Conservation (phyloP, 768 basidiomycete species). For the Fomitopsis serialis region DNA sequence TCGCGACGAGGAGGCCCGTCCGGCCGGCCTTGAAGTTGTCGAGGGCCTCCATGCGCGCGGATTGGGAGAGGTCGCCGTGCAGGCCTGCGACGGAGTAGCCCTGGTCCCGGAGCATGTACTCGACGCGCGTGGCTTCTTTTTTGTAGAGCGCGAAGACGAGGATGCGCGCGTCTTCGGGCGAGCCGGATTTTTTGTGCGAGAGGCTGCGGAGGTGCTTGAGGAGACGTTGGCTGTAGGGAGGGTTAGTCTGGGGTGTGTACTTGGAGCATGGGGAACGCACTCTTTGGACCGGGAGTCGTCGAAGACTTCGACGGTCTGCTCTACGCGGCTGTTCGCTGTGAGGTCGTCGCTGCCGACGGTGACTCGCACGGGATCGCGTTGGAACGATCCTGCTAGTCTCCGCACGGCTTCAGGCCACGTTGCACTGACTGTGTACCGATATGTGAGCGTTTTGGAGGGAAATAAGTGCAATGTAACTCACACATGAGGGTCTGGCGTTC, state of each 20-base stretch:
- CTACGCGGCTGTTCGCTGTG: slow-evolving; percentile 90
- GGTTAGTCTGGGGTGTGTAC: neutral
- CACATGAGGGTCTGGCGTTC: slow-evolving; percentile 93
- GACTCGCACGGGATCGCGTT: slow-evolving; percentile 76
- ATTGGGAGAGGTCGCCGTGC: slow-evolving; percentile 90
- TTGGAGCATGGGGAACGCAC: slow-evolving; percentile 40
- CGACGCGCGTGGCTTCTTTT: slow-evolving; percentile 92
- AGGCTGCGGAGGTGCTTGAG: slow-evolving; percentile 49
- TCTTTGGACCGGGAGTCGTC: slow-evolving; percentile 84
- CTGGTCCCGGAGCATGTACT: slow-evolving; percentile 64
- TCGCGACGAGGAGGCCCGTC: slow-evolving; percentile 84
- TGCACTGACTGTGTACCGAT: slow-evolving; percentile 61
- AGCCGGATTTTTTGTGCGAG: slow-evolving; percentile 56
- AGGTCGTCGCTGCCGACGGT: slow-evolving; percentile 96
- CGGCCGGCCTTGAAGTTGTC: slow-evolving; percentile 83
- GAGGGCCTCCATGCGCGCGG: slow-evolving; percentile 76
- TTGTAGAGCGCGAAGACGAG: slow-evolving; percentile 97
- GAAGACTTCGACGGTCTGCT: slow-evolving; percentile 89
- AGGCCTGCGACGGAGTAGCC: slow-evolving; percentile 78
- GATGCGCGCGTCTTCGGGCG: slow-evolving; percentile 56
- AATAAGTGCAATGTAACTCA: slow-evolving; percentile 35
- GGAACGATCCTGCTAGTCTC: slow-evolving; percentile 83
- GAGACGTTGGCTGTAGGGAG: slow-evolving; percentile 41
- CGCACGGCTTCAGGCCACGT: slow-evolving; percentile 98
- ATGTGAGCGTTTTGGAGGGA: neutral